phyloP scores from a whole-genome alignment of 345 rosid species.

The Dipteronia dyeriana region DNA sequence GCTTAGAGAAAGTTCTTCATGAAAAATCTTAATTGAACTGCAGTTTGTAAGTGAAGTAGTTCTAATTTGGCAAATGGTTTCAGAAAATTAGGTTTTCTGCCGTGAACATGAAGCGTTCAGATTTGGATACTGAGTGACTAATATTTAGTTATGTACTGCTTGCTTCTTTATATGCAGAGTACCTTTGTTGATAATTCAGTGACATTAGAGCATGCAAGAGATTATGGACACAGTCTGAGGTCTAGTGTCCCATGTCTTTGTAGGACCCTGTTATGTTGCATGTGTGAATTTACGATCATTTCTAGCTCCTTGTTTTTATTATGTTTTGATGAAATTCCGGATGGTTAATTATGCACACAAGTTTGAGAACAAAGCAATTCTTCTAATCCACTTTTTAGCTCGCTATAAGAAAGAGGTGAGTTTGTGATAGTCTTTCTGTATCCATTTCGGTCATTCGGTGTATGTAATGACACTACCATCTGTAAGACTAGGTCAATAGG shows the following conservation, averaged over 20 bases:
- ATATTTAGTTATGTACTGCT: not conserved
- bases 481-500: not conserved
- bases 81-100: not conserved
- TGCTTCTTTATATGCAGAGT: slow-evolving; percentile 47
- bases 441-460: too few relatives aligned
- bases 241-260: slow-evolving; percentile 19
- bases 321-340: slow-evolving; percentile 38
- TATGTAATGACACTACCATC: not conserved
- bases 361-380: slow-evolving; percentile 79
- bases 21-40: too few relatives aligned
- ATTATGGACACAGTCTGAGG: slow-evolving; percentile 93
- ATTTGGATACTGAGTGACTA: not conserved
- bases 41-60: not conserved
- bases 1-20: not conserved
- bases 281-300: slow-evolving; percentile 7
- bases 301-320: slow-evolving; percentile 11
- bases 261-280: not conserved
- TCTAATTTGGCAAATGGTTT: not conserved
- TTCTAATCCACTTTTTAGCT: slow-evolving; percentile 93
- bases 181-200: slow-evolving; percentile 73
- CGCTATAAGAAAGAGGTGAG: slow-evolving; percentile 72
- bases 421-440: slow-evolving; percentile 17
- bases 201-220: slow-evolving; percentile 81
- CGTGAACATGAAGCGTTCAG: not conserved
- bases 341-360: slow-evolving; percentile 63